Percentiles rank a stretch among this genome's conserved stretches.
phyloP scores from a whole-genome alignment of 768 basidiomycete species.

The Chlorophyllum brunneum region DNA sequence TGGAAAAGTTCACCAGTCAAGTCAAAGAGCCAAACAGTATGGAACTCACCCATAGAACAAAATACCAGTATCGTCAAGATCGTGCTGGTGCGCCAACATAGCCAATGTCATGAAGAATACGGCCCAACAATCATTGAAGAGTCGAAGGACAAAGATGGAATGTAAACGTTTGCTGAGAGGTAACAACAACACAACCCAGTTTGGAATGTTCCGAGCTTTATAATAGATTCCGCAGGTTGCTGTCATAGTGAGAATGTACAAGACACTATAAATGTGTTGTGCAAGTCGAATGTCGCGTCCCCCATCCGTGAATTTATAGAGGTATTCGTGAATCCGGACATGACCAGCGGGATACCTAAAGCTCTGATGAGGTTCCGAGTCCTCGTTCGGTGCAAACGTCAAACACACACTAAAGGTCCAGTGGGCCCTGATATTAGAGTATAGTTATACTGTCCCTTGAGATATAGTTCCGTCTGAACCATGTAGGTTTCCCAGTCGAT shows the following conservation, averaged over 20 bases:
- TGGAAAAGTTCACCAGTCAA: slow-evolving; percentile 25
- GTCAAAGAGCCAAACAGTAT: neutral
- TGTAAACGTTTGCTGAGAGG: slow-evolving; percentile 91
- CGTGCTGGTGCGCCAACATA: slow-evolving; percentile 59
- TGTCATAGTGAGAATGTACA: slow-evolving; percentile 68
- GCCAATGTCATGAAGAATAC: slow-evolving; percentile 62
- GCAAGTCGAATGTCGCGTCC: slow-evolving; percentile 59
- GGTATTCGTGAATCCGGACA: slow-evolving; percentile 71
- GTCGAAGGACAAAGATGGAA: slow-evolving; percentile 84
- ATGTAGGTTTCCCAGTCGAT: slow-evolving; percentile 99
- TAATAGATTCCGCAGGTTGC: slow-evolving; percentile 69
- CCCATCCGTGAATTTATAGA: slow-evolving; percentile 59
- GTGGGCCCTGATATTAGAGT: slow-evolving; percentile 81
- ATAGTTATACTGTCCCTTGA: slow-evolving; percentile 83
- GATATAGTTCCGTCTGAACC: slow-evolving; percentile 75
- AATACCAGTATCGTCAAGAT: slow-evolving; percentile 57
- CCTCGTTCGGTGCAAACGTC: slow-evolving; percentile 16
- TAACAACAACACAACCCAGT: slow-evolving; percentile 69
- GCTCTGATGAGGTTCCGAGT: slow-evolving; percentile 6
- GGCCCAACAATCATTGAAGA: slow-evolving; percentile 96
- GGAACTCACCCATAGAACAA: slow-evolving; percentile 66
- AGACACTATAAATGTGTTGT: slow-evolving; percentile 72
- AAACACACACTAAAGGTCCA: slow-evolving; percentile 79
- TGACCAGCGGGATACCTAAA: slow-evolving; percentile 93
- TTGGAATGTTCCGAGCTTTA: slow-evolving; percentile 56